phyloP scores from a whole-genome alignment of 1,139 yeast species.

The Geotrichum fermentans region DNA sequence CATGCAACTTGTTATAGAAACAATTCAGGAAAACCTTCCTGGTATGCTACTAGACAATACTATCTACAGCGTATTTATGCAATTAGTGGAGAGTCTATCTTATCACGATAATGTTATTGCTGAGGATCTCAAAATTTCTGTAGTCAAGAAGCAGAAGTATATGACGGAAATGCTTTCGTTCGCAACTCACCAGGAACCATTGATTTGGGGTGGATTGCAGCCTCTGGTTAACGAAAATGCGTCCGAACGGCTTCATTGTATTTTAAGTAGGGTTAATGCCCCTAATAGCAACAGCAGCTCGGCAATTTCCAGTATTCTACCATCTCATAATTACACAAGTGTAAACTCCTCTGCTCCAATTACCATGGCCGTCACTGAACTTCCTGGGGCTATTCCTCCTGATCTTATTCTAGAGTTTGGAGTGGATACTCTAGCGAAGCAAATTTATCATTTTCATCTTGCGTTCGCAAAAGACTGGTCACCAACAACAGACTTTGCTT shows the following conservation, averaged over 20 bases:
- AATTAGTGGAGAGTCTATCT: constrained; percentile 44
- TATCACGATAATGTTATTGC: constrained; percentile 45
- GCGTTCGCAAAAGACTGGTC: constrained; percentile 55
- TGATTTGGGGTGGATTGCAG: constrained; percentile 29
- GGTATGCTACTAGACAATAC: constrained; percentile 52
- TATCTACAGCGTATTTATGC: constrained; percentile 43
- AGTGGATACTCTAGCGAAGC: constrained; percentile 34
- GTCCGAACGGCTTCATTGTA: constrained; percentile 15
- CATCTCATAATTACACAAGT: constrained; percentile 10
- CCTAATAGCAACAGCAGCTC: neutral
- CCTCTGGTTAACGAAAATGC: constrained; percentile 23
- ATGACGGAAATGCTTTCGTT: constrained; percentile 38
- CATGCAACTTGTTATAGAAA: constrained; percentile 40
- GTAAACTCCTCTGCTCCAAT: constrained; percentile 15
- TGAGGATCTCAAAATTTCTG: constrained; percentile 41
- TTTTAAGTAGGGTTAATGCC: constrained; percentile 9
- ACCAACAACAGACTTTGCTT: constrained; percentile 59
- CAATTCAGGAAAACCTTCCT: constrained; percentile 45
- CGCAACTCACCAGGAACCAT: constrained; percentile 25
- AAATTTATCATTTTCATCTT: constrained; percentile 38
- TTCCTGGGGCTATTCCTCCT: constrained; percentile 29
- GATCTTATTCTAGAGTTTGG: constrained; percentile 35
- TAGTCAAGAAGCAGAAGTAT: constrained; percentile 42
- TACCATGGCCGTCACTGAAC: constrained; percentile 3
- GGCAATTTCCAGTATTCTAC: neutral